Evolutionary conservation across 1,139 yeast species (phyloP).

Genomic region (Komagataea norvegica): DNA sequence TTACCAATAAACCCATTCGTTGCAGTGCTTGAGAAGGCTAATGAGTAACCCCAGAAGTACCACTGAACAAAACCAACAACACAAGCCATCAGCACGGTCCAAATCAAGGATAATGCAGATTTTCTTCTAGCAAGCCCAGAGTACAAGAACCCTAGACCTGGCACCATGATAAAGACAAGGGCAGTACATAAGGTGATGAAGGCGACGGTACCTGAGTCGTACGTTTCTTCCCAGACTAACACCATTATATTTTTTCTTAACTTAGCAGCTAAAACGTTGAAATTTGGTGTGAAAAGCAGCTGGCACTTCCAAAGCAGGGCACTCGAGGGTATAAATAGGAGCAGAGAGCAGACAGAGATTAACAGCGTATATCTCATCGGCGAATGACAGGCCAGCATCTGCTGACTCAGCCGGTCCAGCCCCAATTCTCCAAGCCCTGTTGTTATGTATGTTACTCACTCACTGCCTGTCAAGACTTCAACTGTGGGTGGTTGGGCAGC

Average conservation of each 20-base stretch:
- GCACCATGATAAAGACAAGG: constrained; percentile 86
- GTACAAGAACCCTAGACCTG: constrained; percentile 89
- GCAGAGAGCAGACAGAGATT: too few species aligned
- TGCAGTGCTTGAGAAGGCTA: constrained; percentile 77
- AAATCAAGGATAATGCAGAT: constrained; percentile 83
- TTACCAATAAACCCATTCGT: constrained; percentile 84
- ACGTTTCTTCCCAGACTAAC: constrained; percentile 32
- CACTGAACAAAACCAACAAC: constrained; percentile 84
- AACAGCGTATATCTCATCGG: too few species aligned
- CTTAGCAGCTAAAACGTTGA: too few species aligned
- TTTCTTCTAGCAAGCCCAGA: constrained; percentile 91
- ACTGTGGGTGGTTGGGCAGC: too few species aligned
- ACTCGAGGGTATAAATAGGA: too few species aligned
- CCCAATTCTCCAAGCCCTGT: not conserved
- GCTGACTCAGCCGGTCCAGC: constrained; percentile 6
- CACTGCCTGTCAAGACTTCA: too few species aligned
- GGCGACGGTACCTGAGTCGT: constrained; percentile 48
- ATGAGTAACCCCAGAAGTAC: constrained; percentile 97
- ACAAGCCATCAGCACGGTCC: constrained; percentile 73
- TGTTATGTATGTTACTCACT: too few species aligned
- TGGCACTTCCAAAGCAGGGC: too few species aligned
- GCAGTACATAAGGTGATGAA: constrained; percentile 54
- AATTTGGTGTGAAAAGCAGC: too few species aligned
- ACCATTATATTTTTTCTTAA: constrained; percentile 17
- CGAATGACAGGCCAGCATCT: constrained; percentile 8